Percentiles rank a stretch among this genome's conserved stretches.
Conservation (phyloP, 2,329 filamentous ascomycete species). For the Xylaria multiplex region DNA sequence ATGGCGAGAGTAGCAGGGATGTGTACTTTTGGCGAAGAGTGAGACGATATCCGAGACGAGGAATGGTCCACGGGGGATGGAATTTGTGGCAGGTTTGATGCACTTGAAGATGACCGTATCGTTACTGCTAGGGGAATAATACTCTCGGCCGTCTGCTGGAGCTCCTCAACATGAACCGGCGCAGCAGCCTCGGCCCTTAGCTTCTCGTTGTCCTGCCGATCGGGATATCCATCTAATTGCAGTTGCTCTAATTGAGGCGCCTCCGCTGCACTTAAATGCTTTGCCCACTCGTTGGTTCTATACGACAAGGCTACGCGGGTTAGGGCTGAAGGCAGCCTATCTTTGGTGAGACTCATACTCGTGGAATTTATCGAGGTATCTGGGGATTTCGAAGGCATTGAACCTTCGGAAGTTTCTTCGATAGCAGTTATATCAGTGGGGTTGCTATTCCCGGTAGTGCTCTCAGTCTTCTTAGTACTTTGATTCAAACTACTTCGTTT, state of each 20-base stretch:
- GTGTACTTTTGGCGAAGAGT: slow-evolving; percentile 28
- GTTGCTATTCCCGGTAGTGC: slow-evolving; percentile 32
- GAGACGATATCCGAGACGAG: slow-evolving; percentile 39
- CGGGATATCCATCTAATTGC: slow-evolving; percentile 57
- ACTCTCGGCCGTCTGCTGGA: slow-evolving; percentile 70
- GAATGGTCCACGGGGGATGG: slow-evolving; percentile 33
- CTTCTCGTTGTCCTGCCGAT: slow-evolving; percentile 43
- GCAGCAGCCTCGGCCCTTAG: slow-evolving; percentile 61
- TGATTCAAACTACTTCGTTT: slow-evolving; percentile 41
- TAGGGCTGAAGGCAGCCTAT: slow-evolving; percentile 73
- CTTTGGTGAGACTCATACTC: slow-evolving; percentile 62
- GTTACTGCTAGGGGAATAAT: slow-evolving; percentile 56
- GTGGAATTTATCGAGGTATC: slow-evolving; percentile 51
- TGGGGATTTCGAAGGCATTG: slow-evolving; percentile 43
- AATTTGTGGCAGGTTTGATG: slow-evolving; percentile 43
- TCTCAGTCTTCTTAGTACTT: slow-evolving; percentile 35
- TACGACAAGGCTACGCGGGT: slow-evolving; percentile 84
- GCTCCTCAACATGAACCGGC: slow-evolving; percentile 71
- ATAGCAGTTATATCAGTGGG: slow-evolving; percentile 32
- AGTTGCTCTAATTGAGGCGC: slow-evolving; percentile 72
- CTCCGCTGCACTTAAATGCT: slow-evolving; percentile 84
- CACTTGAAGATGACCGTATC: slow-evolving; percentile 45
- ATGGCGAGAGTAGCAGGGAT: slow-evolving; percentile 30
- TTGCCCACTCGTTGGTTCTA: slow-evolving; percentile 95
- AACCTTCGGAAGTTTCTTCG: slow-evolving; percentile 38